Evolutionary conservation across 1,284 basidiomycete genomes (phyloP), one percentile per base, ranked within the genome.

Genomic region (Lentinula novae-zelandiae): DNA sequence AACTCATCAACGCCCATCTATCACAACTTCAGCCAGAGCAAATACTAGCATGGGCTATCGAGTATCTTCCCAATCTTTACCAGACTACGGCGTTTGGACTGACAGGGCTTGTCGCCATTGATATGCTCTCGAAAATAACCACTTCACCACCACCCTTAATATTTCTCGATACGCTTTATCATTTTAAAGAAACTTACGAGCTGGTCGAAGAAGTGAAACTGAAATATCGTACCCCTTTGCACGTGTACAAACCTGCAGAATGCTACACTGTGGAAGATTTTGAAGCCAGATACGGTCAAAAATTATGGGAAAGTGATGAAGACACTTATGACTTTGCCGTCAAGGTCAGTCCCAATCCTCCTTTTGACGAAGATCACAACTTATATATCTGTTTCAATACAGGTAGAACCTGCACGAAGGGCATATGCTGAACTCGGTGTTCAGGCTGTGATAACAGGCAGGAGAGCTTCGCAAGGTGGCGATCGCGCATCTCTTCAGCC

Each of bases 151-250:
- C 90, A 0, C 86, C 89, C 1, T 80, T 92, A 17, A 95, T 97
- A 75, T 97, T 98, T 78, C 77, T 97, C 71, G 96, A 99, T 78
- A 98, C 96, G 0, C 82, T 99, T 9, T 96, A 98, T 74, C 97
- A 99, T 78, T 98, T 99, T 75, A 79, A 83, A 2, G 94, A 98
- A 77, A 99, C 96, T 5, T 86, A 96, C 67, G 86, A 90, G 64
- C 85, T 99, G 49, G 90, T 96, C 2, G 83, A 90, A 59, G 86
- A 87, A 39, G 92, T 95, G 10, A 87, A 90, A 69, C 75, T 82
- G 68, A 86, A 82, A 66, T 99, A 99, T 73, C 76, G 80, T 31
- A 81, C 88, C 27, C 81, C 84, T 2, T 79, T 98, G 46, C 82
- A 91, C 73, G 83, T 91, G 9, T 98, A 89, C 80, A 89, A 81